Evolutionary conservation across 140 eudicot species (phyloP).

Genomic region (Anethum foeniculum): DNA sequence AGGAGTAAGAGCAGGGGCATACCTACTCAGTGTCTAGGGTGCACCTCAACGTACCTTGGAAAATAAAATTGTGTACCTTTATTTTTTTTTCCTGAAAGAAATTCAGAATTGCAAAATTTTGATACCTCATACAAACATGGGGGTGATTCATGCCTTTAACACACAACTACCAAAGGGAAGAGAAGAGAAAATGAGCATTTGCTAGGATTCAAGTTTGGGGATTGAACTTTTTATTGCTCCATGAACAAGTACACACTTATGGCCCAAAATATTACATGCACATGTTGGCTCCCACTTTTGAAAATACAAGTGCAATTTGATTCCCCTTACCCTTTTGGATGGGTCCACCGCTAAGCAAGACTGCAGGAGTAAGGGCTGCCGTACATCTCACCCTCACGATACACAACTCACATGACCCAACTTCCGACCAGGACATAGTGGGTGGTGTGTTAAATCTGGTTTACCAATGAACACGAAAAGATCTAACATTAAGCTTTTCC

Average conservation of each 20-base stretch:
- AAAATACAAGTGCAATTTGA: background rate
- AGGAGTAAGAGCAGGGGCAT: too few species aligned
- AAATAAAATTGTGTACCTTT: too few species aligned
- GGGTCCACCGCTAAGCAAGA: background rate
- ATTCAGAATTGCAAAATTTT: too few species aligned
- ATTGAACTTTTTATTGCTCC: background rate
- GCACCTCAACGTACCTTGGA: too few species aligned
- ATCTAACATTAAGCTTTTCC: background rate
- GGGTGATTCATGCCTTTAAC: background rate
- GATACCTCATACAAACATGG: background rate
- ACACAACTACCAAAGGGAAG: background rate
- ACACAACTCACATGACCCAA: background rate
- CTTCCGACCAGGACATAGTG: background rate
- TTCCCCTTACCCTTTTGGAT: background rate
- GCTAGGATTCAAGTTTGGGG: background rate
- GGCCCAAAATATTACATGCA: background rate
- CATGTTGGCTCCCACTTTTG: background rate
- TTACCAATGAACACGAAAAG: background rate
- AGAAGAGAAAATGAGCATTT: background rate
- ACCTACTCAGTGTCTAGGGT: too few species aligned
- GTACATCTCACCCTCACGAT: background rate
- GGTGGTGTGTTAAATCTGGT: background rate
- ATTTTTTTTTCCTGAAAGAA: too few species aligned
- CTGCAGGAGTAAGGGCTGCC: background rate
- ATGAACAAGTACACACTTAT: background rate